Conservation (phyloP, 805 yeast species). For the Barnettozyma populi region DNA sequence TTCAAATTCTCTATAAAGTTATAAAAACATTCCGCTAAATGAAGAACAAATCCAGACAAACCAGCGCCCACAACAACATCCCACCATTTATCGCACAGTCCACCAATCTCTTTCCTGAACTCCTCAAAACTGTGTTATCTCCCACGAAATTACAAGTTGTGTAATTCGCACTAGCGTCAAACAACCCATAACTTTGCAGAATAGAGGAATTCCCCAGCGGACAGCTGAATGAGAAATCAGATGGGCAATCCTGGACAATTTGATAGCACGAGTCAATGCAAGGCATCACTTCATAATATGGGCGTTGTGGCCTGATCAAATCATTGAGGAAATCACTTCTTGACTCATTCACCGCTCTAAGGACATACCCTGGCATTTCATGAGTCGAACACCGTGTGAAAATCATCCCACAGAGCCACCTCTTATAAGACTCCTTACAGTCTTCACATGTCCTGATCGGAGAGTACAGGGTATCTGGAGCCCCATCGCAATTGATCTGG, state of each 20-base stretch:
- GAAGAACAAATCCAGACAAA: background rate
- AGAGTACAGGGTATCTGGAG: constrained; percentile 61
- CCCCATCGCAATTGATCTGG: constrained; percentile 69
- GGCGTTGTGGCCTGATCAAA: constrained; percentile 45
- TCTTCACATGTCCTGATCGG: constrained; percentile 69
- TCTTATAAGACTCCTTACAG: constrained; percentile 64
- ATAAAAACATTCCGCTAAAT: no score
- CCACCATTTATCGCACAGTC: background rate
- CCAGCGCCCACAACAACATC: background rate
- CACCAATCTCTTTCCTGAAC: background rate
- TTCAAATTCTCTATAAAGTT: background rate
- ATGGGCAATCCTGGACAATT: constrained; percentile 79
- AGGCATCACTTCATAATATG: constrained; percentile 79
- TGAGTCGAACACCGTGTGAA: constrained; percentile 79
- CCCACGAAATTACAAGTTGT: constrained; percentile 40
- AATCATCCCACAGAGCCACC: constrained; percentile 86
- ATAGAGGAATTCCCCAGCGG: constrained; percentile 37
- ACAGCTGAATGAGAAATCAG: constrained; percentile 68
- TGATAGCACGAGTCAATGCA: constrained; percentile 77
- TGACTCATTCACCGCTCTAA: constrained; percentile 44
- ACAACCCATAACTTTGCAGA: constrained; percentile 28
- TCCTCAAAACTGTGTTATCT: constrained; percentile 1
- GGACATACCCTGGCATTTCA: constrained; percentile 37
- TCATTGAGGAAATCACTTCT: constrained; percentile 57
- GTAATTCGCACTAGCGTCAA: constrained; percentile 16